Conservation (phyloP, 2,329 filamentous ascomycete species). For the Pseudodiploospora longispora region DNA sequence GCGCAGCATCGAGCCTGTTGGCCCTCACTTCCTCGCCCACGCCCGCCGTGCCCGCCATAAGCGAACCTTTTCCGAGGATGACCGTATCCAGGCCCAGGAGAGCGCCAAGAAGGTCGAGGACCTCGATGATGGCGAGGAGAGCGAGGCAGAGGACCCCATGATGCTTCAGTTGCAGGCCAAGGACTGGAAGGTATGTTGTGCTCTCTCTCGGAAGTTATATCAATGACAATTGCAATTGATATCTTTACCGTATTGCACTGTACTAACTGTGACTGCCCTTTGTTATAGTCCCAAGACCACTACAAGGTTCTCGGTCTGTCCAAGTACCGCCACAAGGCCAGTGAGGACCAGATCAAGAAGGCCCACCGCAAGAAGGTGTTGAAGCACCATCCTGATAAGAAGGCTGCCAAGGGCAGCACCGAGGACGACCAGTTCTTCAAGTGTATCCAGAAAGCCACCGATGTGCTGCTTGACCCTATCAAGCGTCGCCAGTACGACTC, state of each 20-base stretch:
- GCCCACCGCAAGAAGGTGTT: conserved; percentile 99
- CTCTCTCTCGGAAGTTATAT: conserved; percentile 1
- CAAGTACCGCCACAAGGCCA: conserved; percentile 87
- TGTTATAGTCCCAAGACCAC: conserved; percentile 75
- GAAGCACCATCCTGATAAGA: conserved; percentile 98
- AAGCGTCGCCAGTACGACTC: conserved; percentile 95
- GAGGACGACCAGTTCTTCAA: conserved; percentile 99
- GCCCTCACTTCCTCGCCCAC: conserved; percentile 95
- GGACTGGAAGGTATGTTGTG: conserved; percentile 82
- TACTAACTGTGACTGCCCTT: background rate
- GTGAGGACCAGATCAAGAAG: conserved; percentile 96
- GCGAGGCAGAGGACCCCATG: conserved; percentile 86
- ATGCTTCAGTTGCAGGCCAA: conserved; percentile 92
- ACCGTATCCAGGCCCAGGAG: conserved; percentile 91
- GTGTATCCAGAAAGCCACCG: conserved; percentile 97
- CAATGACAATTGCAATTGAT: background rate
- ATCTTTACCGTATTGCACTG: background rate
- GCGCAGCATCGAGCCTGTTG: conserved; percentile 90
- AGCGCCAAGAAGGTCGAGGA: conserved; percentile 94
- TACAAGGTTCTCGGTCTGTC: conserved; percentile 91
- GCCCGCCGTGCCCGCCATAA: conserved; percentile 92
- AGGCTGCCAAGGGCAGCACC: conserved; percentile 76
- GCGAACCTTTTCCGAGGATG: conserved; percentile 97
- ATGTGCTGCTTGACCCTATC: conserved; percentile 83
- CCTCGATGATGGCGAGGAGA: conserved; percentile 82